Evolutionary conservation across 208 protist genomes (phyloP), one percentile per base, ranked within the genome.

Genomic region (Trypanosoma lewisi): DNA sequence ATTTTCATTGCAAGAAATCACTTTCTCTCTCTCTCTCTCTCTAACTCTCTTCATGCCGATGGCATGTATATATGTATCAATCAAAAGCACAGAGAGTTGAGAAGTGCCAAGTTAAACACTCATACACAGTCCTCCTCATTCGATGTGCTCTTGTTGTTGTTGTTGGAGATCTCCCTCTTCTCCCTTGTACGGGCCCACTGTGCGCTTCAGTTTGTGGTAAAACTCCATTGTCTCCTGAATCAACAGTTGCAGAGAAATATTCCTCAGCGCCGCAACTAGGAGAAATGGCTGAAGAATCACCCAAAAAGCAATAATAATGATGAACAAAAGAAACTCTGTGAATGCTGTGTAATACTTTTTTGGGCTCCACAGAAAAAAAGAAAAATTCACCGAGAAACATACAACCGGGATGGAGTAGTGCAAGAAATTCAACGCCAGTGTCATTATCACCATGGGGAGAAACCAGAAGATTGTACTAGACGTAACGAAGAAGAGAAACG

Each of bases 401-500:
- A 75, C n/a, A 33, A 63, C 39, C 11, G 63, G 54, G 6, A 69
- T 42, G 21, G 45, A 37, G 39, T 56, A 70, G 7, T 36, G 63
- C 16, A 70, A 19, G 14, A 77, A 4, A 2, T 9, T 11, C 4
- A 77, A 44, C 9, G 72, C 17, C 17, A 66, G 27, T n/a, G 68
- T 61, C 7, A 79, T 70, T 16, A 48, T 59, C 4, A 82, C 28
- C 17, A 88, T 56, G 19, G 82, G 79, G 19, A 71, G 33, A 21
- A 52, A 47, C 81, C 80, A 88, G 42, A 91, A 66, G 47, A 81
- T 62, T 39, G 73, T 19, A 28, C 63, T 71, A 11, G 66, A 47
- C 1, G 68, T 50, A 0, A 67, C 23, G 31, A 88, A 75, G 33
- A 88, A 90, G 27, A 89, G 49, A n/a, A 78, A 39, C 4, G 86